These are phyloP conservation scores for Poronia punctata DNA, from an alignment of 495 filamentous ascomycete species.

Conservation along the genomic window DNA sequence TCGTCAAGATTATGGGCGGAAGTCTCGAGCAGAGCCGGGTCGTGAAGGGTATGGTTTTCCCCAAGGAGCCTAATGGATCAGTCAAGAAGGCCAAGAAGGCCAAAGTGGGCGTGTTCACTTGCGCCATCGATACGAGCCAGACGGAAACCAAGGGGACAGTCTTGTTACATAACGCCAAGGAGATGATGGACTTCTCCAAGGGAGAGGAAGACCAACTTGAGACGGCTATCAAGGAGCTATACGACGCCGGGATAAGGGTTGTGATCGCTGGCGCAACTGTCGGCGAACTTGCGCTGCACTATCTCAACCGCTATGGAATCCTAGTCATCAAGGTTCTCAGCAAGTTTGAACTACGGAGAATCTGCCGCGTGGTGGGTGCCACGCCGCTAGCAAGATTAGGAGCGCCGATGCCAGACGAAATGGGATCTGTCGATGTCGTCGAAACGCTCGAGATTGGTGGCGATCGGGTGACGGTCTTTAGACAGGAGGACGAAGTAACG, in stretches of 20 bases:
- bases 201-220: conserved; percentile 93
- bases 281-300: conserved; percentile 93
- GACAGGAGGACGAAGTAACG: conserved; percentile 89
- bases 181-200: conserved; percentile 97
- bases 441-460: conserved; percentile 98
- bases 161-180: conserved; percentile 92
- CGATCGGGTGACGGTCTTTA: conserved; percentile 96
- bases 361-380: conserved; percentile 94
- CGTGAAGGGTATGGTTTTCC: conserved; percentile 98
- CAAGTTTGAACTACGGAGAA: conserved; percentile 90
- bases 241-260: conserved; percentile 88
- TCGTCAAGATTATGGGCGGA: conserved; percentile 99
- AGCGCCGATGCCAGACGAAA: conserved; percentile 99
- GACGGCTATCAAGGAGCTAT: conserved; percentile 83
- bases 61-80: conserved; percentile 80
- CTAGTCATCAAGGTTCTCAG: conserved; percentile 95
- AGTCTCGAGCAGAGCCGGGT: conserved; percentile 87
- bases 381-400: conserved; percentile 92
- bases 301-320: conserved; percentile 93
- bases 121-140: conserved; percentile 90
- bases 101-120: conserved; percentile 95
- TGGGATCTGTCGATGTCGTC: conserved; percentile 90
- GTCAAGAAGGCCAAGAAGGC: conserved; percentile 87
- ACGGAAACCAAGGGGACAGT: conserved; percentile 99
- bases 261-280: conserved; percentile 86